Evolutionary conservation across 148 eudicot species (phyloP).

Genomic region (Fallopia convolvulus): DNA sequence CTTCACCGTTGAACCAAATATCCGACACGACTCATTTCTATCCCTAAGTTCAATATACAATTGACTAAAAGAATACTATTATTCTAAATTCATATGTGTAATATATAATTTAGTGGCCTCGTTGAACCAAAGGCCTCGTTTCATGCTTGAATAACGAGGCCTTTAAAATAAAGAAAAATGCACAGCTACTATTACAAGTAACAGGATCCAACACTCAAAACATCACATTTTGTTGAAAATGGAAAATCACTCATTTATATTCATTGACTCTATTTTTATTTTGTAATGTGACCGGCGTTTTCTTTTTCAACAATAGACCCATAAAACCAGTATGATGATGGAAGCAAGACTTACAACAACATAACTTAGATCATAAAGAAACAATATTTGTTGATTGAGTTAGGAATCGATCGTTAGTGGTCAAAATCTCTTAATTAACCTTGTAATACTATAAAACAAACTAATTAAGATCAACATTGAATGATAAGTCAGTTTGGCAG

Average conservation of each 20-base stretch:
- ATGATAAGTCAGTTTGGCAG: neutral
- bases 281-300: neutral
- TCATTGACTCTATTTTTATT: neutral
- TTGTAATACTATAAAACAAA: too few relatives aligned
- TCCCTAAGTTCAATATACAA: too few relatives aligned
- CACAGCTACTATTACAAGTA: neutral
- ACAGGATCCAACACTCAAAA: neutral
- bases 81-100: too few relatives aligned
- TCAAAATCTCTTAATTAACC: neutral
- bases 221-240: neutral
- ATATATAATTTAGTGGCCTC: too few relatives aligned
- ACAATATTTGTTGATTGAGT: neutral
- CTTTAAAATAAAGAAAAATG: neutral
- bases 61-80: too few relatives aligned
- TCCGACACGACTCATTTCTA: too few relatives aligned
- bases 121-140: too few relatives aligned
- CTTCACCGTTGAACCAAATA: too few relatives aligned
- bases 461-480: neutral
- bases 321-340: slow-evolving; percentile 8
- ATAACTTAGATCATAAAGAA: neutral
- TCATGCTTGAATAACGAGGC: too few relatives aligned
- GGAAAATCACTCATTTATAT: neutral
- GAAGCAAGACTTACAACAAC: neutral
- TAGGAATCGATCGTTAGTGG: neutral
- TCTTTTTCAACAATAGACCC: slow-evolving; percentile 1